These are phyloP conservation scores for Skeletonema tropicum DNA, from an alignment of 108 stramenopile genomes.

Conservation along the genomic window DNA sequence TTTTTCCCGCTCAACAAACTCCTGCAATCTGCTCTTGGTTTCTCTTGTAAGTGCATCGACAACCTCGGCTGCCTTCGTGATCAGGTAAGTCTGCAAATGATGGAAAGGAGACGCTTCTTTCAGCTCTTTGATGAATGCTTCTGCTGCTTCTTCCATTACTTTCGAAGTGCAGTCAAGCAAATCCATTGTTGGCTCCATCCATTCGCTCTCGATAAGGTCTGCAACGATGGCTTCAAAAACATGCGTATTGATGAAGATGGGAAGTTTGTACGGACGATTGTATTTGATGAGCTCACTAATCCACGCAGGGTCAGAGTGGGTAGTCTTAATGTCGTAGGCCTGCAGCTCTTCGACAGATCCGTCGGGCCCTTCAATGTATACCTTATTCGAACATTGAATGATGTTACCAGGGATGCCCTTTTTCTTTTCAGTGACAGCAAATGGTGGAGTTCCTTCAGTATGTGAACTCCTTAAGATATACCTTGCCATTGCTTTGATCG, in stretches of 20 bases:
- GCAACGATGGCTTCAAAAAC: conserved; percentile 67
- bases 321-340: conserved; percentile 27
- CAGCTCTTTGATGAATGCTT: conserved; percentile 39
- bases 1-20: conserved; percentile 59
- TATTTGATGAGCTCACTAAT: conserved; percentile 53
- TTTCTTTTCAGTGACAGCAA: not conserved
- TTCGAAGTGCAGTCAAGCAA: conserved; percentile 37
- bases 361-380: conserved; percentile 57
- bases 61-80: conserved; percentile 21
- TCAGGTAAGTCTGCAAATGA: conserved; percentile 19
- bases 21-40: conserved; percentile 41
- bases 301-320: conserved; percentile 70
- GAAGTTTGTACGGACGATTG: conserved; percentile 68
- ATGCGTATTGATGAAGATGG: conserved; percentile 72
- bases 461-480: conserved; percentile 13
- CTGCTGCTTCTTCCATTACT: conserved; percentile 32
- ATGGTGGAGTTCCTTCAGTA: not conserved
- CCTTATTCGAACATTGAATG: conserved; percentile 17
- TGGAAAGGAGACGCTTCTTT: conserved; percentile 35
- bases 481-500: conserved; percentile 8
- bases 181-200: conserved; percentile 50
- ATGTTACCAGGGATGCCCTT: conserved; percentile 13
- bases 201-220: conserved; percentile 67
- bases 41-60: conserved; percentile 36
- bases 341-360: conserved; percentile 55